Base-by-base conservation (phyloP, 371 early-diverging fungal genomes). In the Lichtheimia corymbifera region DNA sequence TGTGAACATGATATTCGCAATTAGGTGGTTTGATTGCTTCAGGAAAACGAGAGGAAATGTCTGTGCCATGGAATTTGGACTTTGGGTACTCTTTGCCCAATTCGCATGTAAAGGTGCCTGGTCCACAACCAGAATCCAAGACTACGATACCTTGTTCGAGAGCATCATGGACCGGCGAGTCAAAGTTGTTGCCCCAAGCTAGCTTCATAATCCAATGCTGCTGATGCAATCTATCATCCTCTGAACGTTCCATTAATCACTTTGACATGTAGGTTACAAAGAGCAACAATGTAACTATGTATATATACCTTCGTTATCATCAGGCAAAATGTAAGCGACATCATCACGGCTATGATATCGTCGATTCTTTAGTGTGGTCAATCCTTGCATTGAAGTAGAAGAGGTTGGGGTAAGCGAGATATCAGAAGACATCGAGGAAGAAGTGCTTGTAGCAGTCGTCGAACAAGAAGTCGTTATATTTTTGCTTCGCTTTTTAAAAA, bases 281-380 rank as follows among this genome's bases (percentile, higher is more conserved):
- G 18, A 47, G 17, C n/a, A 5, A 47, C 2, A 47, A 18, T 17
- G 22, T 12, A n/a, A 18, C n/a, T 5, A 11, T 40, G 6, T 6
- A 22, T 22, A 42, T 40, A 5, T 9, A 74, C 79, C 79, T 63
- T 67, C 74, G 45, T 79, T 67, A 43, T 85, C 83, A 50, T 80
- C 78, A 2, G 85, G 85, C 3, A 85, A 63, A 59, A 82, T 64
- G 53, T 85, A 85, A 5, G 76, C 63, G 6, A 74, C 75, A 22
- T 58, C 70, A 13, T 71, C 71, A 25, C 74, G 70, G n/a, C 71
- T 68, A 52, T 80, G 77, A 22, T 73, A 77, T 44, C 74, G 71
- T 59, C 85, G 72, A 6, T 83, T 82, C 9, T 35, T 35, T 6
- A 35, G 11, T 9, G 35, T 9, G 9, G 35, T 0, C 5, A 9